phyloP scores from a whole-genome alignment of 1,139 yeast genomes.

The Kodamaea plutei region DNA sequence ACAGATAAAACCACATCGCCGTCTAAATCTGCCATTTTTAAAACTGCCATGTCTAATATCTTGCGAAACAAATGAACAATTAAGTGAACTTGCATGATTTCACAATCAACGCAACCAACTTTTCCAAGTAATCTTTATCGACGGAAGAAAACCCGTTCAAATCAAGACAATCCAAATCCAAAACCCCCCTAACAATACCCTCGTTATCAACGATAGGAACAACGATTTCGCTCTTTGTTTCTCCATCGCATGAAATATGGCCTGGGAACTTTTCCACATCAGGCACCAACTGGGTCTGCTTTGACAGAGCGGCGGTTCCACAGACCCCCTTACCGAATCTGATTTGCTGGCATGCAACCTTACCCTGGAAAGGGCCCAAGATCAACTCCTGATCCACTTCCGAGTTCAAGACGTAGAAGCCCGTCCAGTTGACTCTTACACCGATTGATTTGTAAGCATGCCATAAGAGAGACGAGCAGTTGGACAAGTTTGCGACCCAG shows the following conservation, averaged over 20 bases:
- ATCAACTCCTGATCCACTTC: constrained; percentile 46
- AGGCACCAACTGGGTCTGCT: constrained; percentile 65
- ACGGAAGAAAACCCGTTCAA: constrained; percentile 59
- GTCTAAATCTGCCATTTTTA: too few species aligned
- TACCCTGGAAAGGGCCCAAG: constrained; percentile 94
- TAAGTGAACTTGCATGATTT: constrained; percentile 48
- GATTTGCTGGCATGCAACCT: constrained; percentile 90
- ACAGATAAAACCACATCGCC: too few species aligned
- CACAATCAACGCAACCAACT: constrained; percentile 50
- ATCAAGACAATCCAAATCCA: constrained; percentile 79
- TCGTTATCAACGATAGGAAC: constrained; percentile 60
- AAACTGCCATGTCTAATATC: too few species aligned
- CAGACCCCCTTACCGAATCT: constrained; percentile 83
- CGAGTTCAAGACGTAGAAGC: constrained; percentile 63
- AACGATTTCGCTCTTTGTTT: constrained; percentile 87
- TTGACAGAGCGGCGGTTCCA: constrained; percentile 68
- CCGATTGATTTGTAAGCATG: constrained; percentile 68
- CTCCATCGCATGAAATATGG: constrained; percentile 97
- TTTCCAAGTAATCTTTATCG: constrained; percentile 60
- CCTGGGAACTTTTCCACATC: constrained; percentile 81
- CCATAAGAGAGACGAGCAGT: constrained; percentile 84
- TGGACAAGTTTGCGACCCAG: constrained; percentile 88
- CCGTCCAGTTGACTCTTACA: constrained; percentile 81
- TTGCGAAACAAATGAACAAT: too few species aligned
- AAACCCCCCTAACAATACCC: constrained; percentile 60